Base-by-base conservation (phyloP, 495 filamentous ascomycete species). In the Penicillium waksmanii region DNA sequence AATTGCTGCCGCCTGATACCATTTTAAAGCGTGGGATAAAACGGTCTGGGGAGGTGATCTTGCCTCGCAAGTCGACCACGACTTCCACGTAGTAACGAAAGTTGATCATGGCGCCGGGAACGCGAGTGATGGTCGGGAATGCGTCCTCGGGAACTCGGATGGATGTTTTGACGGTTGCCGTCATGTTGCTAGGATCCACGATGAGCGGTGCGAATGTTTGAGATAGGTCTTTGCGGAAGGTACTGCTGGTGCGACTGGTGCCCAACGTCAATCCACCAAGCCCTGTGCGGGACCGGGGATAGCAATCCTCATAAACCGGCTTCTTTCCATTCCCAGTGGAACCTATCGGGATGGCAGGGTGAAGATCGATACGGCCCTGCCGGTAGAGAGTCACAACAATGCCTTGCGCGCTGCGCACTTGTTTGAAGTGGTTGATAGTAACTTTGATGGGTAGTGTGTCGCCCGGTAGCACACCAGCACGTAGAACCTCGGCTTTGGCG, bases 21-120 rank as follows among this genome's bases (percentile, higher is more conserved):
- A 86, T 78, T 53, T 79, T 85, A 56, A 84, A 72, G 51, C 82
- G 81, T 54, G 83, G 82, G 61, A 88, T 70, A 69, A 84, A 83
- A 34, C 87, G 73, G 65, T 92, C 85, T 42, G 83, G 81, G 5
- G 87, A 85, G 19, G 86, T 85, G 5, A 96, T 79, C 66, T 92
- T 97, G 13, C 94, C 93, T 27, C 94, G 91, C 9, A 97, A 78
- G 66, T 98, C 95, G 2, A 97, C 82, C 19, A 98, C 87, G 3
- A 97, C 89, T 70, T 98, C 95, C 23, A 97, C 83, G 63, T 90
- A 90, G 68, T 98, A 98, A 63, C 88, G 89, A 74, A 98, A 98
- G 60, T 87, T 90, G 59, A 98, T 96, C 83, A 97, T 92, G 23
- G 87, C 85, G 19, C 93, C 91, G 0, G 95, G 95, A 4, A 96